Conservation (phyloP, 257 asterid genomes). For the Salvia hispanica region DNA sequence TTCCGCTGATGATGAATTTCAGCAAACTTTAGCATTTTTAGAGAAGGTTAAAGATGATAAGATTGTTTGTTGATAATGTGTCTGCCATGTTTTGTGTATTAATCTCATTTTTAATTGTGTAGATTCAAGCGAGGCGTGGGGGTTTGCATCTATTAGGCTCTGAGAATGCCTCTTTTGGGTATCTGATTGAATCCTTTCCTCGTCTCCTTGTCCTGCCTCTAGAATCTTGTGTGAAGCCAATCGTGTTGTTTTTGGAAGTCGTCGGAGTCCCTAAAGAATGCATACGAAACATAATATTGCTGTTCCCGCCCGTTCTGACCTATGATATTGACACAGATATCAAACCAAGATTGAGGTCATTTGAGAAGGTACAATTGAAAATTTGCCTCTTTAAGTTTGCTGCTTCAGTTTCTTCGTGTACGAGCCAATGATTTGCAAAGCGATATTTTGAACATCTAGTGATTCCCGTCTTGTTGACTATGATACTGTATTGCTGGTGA, state of each 20-base stretch:
- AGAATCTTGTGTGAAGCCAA: constrained; percentile 58
- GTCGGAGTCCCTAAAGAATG: constrained; percentile 65
- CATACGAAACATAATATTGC: constrained; percentile 50
- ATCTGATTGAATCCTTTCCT: constrained; percentile 88
- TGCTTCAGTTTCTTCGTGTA: constrained; percentile 19
- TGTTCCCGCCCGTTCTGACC: constrained; percentile 75
- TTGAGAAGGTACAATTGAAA: constrained; percentile 55
- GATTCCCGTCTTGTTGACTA: constrained; percentile 11
- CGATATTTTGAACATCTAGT: constrained; percentile 16
- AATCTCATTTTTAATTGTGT: background rate
- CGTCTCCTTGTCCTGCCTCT: constrained; percentile 62
- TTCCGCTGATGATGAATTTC: constrained; percentile 82
- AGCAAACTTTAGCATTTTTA: constrained; percentile 86
- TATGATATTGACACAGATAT: constrained; percentile 67
- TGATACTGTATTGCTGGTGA: constrained; percentile 4
- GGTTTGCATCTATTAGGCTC: constrained; percentile 71
- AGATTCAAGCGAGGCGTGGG: constrained; percentile 98
- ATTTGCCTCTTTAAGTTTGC: constrained; percentile 1
- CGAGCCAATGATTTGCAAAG: constrained; percentile 7
- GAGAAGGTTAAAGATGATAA: constrained; percentile 62
- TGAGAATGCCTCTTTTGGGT: constrained; percentile 59
- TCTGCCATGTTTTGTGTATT: constrained; percentile 4
- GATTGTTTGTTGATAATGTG: constrained; percentile 15
- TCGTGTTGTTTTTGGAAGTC: constrained; percentile 61
- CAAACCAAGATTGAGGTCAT: constrained; percentile 60